Conservation (phyloP, 192 early-diverging fungal genomes). For the Gaertneriomyces semiglobifer region DNA sequence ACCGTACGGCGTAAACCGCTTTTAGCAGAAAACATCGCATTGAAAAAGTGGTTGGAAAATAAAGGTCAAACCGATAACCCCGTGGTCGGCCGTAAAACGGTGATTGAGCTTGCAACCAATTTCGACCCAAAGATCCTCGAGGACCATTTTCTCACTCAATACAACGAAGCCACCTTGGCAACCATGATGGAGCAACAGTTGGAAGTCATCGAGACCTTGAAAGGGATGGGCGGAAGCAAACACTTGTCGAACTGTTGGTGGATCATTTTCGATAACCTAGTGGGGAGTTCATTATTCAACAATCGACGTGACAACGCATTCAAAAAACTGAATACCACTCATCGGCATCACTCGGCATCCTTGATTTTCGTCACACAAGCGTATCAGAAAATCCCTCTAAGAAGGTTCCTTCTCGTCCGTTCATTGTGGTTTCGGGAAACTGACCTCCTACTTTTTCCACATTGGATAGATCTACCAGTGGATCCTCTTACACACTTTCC, state of each 20-base stretch:
- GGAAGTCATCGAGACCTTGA: background rate
- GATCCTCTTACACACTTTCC: too few species aligned
- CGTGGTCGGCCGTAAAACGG: too few species aligned
- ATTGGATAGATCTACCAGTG: too few species aligned
- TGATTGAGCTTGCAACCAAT: too few species aligned
- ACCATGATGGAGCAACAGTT: background rate
- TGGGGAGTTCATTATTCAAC: constrained; percentile 2
- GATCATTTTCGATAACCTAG: background rate
- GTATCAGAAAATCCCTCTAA: background rate
- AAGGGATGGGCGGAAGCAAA: background rate
- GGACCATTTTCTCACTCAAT: background rate
- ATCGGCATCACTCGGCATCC: background rate
- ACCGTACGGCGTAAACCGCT: too few species aligned
- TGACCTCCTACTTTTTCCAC: too few species aligned
- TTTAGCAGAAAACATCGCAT: too few species aligned
- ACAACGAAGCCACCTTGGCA: background rate
- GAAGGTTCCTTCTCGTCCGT: too few species aligned
- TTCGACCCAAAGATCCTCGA: background rate
- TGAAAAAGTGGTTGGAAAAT: too few species aligned
- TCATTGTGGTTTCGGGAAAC: too few species aligned
- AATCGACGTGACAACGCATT: constrained; percentile 4
- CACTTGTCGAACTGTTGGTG: background rate
- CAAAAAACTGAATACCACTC: constrained; percentile 1
- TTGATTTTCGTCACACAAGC: background rate
- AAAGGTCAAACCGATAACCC: too few species aligned